Base-by-base conservation (phyloP, 495 filamentous ascomycete species). In the Talaromyces liani region DNA sequence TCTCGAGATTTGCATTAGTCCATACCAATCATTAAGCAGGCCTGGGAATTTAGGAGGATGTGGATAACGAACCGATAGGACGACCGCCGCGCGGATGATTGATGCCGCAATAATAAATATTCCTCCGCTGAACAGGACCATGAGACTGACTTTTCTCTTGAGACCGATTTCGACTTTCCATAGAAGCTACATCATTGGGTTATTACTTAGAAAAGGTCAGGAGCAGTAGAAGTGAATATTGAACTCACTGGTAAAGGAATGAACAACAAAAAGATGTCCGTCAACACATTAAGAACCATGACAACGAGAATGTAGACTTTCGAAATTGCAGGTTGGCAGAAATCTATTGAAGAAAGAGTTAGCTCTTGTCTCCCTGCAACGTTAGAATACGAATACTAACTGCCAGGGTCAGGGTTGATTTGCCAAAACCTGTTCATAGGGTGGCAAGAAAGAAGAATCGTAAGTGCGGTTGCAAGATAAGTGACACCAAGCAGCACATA, bases 61-160 rank as follows among this genome's bases (percentile, higher is more conserved):
- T 33, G 31, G 39, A 1, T 16, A n/a, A 63, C 75, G 62, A 66
- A 82, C 80, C 1, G 72, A 81, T 2, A 82, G 64, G 60, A 84
- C 81, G 2, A 75, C 80, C 0, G 79, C 77, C 16, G 78, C 80
- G 18, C 85, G 84, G n/a, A 86, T 73, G 31, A 85, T 81, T 0
- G 77, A 77, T 16, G 80, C 80, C 10, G 77, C 69, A 64, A 83
- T 85, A 54, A 84, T 76, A 55, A 86, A 80, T n/a, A 80, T 67
- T 29, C 80, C 84, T 39, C 82, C 84, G 36, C 78, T 77, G 62
- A 86, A 86, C 63, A 86, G 79, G 24, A 76, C 63, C 55, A 83
- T 41, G 62, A 0, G 85, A 6, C 79, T 68, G 27, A 79, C 58
- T 54, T 85, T 86, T 58, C 76, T 73, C 25, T 68, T 65, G 55